phyloP scores from a whole-genome alignment of 768 basidiomycete genomes.

The Dendrothele bispora region DNA sequence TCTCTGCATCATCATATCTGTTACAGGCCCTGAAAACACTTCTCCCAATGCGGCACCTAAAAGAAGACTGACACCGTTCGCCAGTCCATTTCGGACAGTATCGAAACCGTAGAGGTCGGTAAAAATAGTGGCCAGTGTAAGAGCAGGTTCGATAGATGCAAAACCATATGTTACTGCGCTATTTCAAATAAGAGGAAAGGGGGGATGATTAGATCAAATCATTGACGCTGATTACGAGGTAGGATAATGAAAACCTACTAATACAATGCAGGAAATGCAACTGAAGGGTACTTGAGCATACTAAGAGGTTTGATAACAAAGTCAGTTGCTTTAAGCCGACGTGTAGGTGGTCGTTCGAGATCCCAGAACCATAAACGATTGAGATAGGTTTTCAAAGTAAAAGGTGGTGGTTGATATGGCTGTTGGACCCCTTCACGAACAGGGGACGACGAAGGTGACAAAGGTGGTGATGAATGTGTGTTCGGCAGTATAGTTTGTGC shows the following conservation, averaged over 20 bases:
- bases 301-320: constrained; percentile 3
- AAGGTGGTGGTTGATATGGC: constrained; percentile 10
- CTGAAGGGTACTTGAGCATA: constrained; percentile 14
- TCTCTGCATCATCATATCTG: constrained; percentile 16
- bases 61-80: constrained; percentile 16
- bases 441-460: too few relatives aligned
- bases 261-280: constrained; percentile 13
- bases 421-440: too few relatives aligned
- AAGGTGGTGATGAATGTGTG: too few relatives aligned
- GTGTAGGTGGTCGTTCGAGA: not conserved
- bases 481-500: too few relatives aligned
- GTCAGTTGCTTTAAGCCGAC: constrained; percentile 10
- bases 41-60: constrained; percentile 19
- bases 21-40: constrained; percentile 17
- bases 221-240: not conserved
- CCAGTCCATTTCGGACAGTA: constrained; percentile 16
- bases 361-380: constrained; percentile 7
- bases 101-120: constrained; percentile 14
- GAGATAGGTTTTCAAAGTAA: constrained; percentile 10
- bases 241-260: not conserved
- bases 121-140: too few relatives aligned
- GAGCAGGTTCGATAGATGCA: too few relatives aligned
- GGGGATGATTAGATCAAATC: not conserved
- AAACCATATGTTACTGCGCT: too few relatives aligned
- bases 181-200: not conserved